These are phyloP conservation scores for Lachnellula occidentalis DNA, from an alignment of 2,329 filamentous ascomycete species.

Conservation along the genomic window DNA sequence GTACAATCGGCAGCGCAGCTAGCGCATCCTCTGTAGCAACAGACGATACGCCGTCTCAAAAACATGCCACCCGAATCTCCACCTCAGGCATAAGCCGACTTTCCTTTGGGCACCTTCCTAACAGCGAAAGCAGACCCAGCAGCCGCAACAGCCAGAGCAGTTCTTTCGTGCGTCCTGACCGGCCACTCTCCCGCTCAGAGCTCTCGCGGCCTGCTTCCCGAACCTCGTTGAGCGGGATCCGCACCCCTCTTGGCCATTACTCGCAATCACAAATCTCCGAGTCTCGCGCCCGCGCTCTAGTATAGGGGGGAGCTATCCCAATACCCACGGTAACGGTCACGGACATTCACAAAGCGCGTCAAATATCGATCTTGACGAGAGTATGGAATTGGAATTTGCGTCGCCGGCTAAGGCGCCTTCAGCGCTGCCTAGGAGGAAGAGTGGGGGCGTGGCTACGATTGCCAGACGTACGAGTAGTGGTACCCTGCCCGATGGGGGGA, in stretches of 20 bases:
- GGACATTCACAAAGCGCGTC: conserved; percentile 32
- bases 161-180: conserved; percentile 26
- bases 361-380: conserved; percentile 27
- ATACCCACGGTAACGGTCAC: conserved; percentile 24
- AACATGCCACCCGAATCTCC: conserved; percentile 54
- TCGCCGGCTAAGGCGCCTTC: conserved; percentile 41
- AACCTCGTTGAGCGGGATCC: conserved; percentile 28
- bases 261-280: conserved; percentile 28
- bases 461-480: conserved; percentile 27
- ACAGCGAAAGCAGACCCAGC: conserved; percentile 24
- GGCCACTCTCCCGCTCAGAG: conserved; percentile 28
- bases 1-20: conserved; percentile 47
- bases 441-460: conserved; percentile 34
- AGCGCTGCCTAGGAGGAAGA: conserved; percentile 45
- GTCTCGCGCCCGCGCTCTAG: conserved; percentile 28
- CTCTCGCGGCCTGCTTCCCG: conserved; percentile 27
- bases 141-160: conserved; percentile 27
- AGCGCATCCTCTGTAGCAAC: conserved; percentile 25
- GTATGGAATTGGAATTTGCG: conserved; percentile 27
- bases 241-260: conserved; percentile 32
- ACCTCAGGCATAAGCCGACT: conserved; percentile 57
- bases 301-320: conserved; percentile 27
- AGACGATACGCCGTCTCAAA: conserved; percentile 35
- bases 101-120: conserved; percentile 58
- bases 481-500: conserved; percentile 18